Conservation (phyloP, 148 eudicot species). For the Cornus suecica region DNA sequence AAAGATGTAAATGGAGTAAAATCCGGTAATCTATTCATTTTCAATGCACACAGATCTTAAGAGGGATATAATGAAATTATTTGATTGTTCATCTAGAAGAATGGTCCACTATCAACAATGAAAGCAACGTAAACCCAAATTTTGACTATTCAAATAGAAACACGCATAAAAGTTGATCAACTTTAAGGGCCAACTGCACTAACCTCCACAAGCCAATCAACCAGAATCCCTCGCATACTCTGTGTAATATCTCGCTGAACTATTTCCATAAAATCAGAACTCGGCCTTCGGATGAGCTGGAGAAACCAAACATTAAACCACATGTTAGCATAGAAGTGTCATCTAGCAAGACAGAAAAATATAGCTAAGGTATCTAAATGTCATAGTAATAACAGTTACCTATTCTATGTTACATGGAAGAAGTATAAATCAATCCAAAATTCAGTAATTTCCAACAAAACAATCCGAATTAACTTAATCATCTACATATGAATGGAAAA, state of each 20-base stretch:
- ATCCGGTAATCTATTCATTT: neutral
- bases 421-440: too few species aligned
- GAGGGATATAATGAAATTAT: too few species aligned
- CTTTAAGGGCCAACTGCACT: slow-evolving; percentile 11
- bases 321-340: neutral
- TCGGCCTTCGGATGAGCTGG: slow-evolving; percentile 60
- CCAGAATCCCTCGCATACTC: slow-evolving; percentile 75
- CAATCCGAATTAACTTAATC: too few species aligned
- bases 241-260: slow-evolving; percentile 67
- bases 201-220: slow-evolving; percentile 97
- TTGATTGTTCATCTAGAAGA: too few species aligned
- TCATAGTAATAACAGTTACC: neutral
- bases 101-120: neutral
- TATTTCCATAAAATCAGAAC: slow-evolving; percentile 52
- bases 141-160: neutral
- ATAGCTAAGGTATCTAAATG: neutral
- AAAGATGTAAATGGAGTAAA: neutral
- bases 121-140: neutral
- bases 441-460: too few species aligned
- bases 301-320: slow-evolving; percentile 14
- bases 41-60: neutral
- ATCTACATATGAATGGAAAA: too few species aligned
- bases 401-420: neutral
- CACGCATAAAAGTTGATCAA: neutral
- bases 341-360: slow-evolving; percentile 10